These are phyloP conservation scores for Drechmeria coniospora DNA, from an alignment of 2,329 filamentous ascomycete species.

Conservation along the genomic window DNA sequence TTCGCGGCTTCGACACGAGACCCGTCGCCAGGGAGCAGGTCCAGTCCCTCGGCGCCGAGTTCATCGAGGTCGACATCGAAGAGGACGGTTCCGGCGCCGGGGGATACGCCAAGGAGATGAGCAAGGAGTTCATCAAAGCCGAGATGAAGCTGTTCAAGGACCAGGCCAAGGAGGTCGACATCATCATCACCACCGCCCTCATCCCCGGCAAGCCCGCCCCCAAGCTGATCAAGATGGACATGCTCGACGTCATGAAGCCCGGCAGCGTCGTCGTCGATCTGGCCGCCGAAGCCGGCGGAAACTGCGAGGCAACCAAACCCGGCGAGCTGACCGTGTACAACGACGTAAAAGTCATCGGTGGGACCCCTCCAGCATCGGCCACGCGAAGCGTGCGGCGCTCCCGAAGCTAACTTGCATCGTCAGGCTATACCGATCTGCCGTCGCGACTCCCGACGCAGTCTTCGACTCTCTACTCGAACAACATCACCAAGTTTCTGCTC, in stretches of 20 bases:
- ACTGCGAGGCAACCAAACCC: constrained; percentile 67
- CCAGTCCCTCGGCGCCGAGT: constrained; percentile 78
- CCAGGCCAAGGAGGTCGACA: constrained; percentile 76
- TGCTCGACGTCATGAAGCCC: constrained; percentile 75
- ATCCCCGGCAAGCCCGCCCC: constrained; percentile 76
- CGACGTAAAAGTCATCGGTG: constrained; percentile 72
- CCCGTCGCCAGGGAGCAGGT: constrained; percentile 80
- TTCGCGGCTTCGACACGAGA: constrained; percentile 82
- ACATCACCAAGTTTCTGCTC: constrained; percentile 76
- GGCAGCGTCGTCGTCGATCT: constrained; percentile 81
- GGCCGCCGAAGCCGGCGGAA: constrained; percentile 75
- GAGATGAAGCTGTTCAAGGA: constrained; percentile 89
- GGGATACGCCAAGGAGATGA: constrained; percentile 89
- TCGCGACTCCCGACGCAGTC: constrained; percentile 78
- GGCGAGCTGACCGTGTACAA: constrained; percentile 57
- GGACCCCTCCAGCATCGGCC: constrained; percentile 10
- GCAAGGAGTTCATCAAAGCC: constrained; percentile 80
- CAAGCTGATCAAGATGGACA: constrained; percentile 66
- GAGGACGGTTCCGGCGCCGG: constrained; percentile 76
- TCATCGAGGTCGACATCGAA: constrained; percentile 70
- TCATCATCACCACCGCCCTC: constrained; percentile 83
- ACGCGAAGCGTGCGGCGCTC: background rate
- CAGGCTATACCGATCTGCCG: constrained; percentile 73
- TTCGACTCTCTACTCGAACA: constrained; percentile 84
- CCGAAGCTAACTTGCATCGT: background rate